phyloP scores from a whole-genome alignment of 2,329 filamentous ascomycete species.

The Cladobotryum protrusum region DNA sequence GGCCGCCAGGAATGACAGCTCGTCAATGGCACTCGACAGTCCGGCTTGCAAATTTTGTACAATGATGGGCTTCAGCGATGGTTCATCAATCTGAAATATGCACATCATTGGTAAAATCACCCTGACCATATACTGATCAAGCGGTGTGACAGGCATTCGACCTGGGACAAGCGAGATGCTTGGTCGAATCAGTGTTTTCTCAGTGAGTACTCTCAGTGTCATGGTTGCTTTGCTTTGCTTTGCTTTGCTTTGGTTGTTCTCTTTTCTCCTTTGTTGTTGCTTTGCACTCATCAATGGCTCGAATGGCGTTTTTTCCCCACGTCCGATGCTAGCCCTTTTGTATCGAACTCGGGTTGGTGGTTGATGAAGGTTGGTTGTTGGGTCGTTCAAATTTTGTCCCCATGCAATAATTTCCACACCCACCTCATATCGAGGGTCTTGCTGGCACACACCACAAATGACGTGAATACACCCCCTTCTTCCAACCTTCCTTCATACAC shows the following conservation, averaged over 20 bases:
- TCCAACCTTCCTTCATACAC: no score
- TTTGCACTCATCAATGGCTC: no score
- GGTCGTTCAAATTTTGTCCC: no score
- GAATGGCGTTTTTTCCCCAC: no score
- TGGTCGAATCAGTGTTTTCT: slow-evolving; percentile 9
- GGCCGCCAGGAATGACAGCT: slow-evolving; percentile 8
- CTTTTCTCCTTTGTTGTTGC: no score
- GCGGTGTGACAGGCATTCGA: slow-evolving; percentile 6
- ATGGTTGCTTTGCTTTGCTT: neutral
- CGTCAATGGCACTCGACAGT: slow-evolving; percentile 8
- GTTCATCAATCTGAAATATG: slow-evolving; percentile 10
- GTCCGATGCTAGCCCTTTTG: no score
- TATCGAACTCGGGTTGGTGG: neutral
- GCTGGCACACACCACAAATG: no score
- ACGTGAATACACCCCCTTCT: no score
- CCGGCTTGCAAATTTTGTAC: slow-evolving; percentile 7
- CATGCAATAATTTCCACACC: no score
- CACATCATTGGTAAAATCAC: slow-evolving; percentile 12
- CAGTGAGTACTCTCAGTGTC: neutral
- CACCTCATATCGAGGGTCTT: no score
- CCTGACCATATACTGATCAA: slow-evolving; percentile 13
- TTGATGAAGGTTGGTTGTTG: neutral
- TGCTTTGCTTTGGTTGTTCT: no score
- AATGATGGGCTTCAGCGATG: slow-evolving; percentile 9
- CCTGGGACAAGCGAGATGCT: slow-evolving; percentile 11